phyloP scores from a whole-genome alignment of 2,329 filamentous ascomycete species.

The Cladorrhinum sp. region DNA sequence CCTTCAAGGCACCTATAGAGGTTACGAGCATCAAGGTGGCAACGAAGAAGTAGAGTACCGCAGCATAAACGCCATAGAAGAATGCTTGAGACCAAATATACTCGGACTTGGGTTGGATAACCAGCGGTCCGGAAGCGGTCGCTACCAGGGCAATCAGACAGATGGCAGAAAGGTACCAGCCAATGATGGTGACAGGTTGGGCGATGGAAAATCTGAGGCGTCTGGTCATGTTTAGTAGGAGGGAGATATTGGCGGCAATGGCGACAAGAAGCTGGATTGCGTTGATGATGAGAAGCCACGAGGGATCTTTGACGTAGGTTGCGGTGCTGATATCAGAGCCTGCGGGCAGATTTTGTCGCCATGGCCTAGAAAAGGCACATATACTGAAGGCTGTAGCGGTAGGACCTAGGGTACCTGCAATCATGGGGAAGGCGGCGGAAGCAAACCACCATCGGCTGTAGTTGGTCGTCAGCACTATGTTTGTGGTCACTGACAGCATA shows the following conservation, averaged over 20 bases:
- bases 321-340: conserved; percentile 49
- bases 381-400: conserved; percentile 87
- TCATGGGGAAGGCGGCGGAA: conserved; percentile 67
- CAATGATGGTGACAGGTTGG: conserved; percentile 76
- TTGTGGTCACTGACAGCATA: background rate
- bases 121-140: conserved; percentile 60
- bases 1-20: conserved; percentile 67
- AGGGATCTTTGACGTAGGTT: conserved; percentile 60
- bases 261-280: conserved; percentile 73
- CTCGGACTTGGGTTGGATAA: conserved; percentile 40
- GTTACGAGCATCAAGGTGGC: conserved; percentile 75
- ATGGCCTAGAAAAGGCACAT: conserved; percentile 76
- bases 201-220: conserved; percentile 77
- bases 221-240: conserved; percentile 83
- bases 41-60: conserved; percentile 74
- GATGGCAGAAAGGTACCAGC: conserved; percentile 69
- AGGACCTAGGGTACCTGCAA: conserved; percentile 80
- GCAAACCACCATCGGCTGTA: conserved; percentile 63
- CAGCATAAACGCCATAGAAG: conserved; percentile 80
- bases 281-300: conserved; percentile 74
- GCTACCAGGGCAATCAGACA: conserved; percentile 64
- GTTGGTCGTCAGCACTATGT: background rate
- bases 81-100: conserved; percentile 77
- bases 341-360: conserved; percentile 60
- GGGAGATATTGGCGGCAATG: conserved; percentile 72